A percentile compares a stretch with the other conserved stretches of the same genome.
These are phyloP conservation scores for Lachnellula arida DNA, from an alignment of 2,329 filamentous ascomycete species.

Conservation along the genomic window DNA sequence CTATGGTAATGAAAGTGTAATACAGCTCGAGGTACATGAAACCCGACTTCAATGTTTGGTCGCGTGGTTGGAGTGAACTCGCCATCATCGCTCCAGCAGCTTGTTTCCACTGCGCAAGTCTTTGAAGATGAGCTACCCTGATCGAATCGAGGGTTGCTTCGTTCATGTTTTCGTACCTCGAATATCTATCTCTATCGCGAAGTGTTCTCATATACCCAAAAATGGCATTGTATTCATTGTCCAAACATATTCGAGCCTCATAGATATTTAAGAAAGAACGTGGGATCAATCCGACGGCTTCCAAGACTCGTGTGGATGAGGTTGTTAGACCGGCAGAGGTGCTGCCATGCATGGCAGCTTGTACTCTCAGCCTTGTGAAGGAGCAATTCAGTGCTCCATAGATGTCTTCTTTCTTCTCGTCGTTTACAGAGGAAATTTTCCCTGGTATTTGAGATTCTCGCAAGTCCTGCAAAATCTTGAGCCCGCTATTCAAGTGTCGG, in stretches of 20 bases:
- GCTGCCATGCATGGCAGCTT: constrained; percentile 6
- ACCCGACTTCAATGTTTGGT: neutral
- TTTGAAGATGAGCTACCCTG: neutral
- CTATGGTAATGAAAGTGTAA: constrained; percentile 1
- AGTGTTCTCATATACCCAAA: constrained; percentile 8
- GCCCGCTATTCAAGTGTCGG: constrained; percentile 10
- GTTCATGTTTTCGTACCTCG: neutral
- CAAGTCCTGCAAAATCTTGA: constrained; percentile 6
- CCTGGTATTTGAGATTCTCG: neutral
- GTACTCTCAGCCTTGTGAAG: constrained; percentile 4
- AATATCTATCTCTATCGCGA: neutral
- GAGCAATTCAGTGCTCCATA: constrained; percentile 2
- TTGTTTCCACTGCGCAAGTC: constrained; percentile 2
- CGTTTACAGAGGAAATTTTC: neutral
- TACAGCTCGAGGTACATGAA: constrained; percentile 13
- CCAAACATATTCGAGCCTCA: constrained; percentile 9
- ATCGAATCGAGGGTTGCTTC: neutral
- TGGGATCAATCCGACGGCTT: neutral
- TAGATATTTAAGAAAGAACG: constrained; percentile 4
- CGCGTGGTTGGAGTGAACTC: neutral
- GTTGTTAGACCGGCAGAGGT: neutral
- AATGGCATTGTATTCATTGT: constrained; percentile 8
- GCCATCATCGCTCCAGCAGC: neutral
- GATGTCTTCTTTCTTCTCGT: neutral
- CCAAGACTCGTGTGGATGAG: neutral